phyloP scores from a whole-genome alignment of 441 rosid genomes.

The Populus hybrid region DNA sequence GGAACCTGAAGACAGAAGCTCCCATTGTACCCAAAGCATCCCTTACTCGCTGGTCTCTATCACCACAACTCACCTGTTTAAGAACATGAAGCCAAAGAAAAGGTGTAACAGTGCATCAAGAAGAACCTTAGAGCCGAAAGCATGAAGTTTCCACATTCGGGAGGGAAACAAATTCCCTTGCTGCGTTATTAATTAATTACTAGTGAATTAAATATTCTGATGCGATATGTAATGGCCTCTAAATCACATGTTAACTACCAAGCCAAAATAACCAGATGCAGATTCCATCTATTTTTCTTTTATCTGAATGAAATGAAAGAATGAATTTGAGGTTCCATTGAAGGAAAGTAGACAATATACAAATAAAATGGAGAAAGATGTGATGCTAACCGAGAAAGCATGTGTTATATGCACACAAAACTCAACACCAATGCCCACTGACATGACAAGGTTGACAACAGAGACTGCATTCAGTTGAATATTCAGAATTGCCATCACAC shows the following conservation, averaged over 20 bases:
- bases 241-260: background rate
- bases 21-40: constrained; percentile 94
- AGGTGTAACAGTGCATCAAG: background rate
- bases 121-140: background rate
- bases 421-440: constrained; percentile 98
- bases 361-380: background rate
- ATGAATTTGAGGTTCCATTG: background rate
- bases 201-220: background rate
- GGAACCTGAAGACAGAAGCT: constrained; percentile 95
- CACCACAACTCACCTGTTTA: constrained; percentile 75
- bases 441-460: constrained; percentile 93
- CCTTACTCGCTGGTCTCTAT: constrained; percentile 73
- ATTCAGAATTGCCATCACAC: constrained; percentile 82
- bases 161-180: background rate
- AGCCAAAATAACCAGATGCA: background rate
- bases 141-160: background rate
- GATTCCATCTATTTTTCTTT: background rate
- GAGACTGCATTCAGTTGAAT: constrained; percentile 97
- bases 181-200: background rate
- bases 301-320: background rate
- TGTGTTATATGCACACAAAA: constrained; percentile 98
- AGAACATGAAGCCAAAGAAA: constrained; percentile 5
- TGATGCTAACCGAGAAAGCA: constrained; percentile 74
- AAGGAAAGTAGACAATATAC: background rate
- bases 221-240: background rate